Base-by-base conservation (phyloP, 139 green algal genomes). In the Pleodorina starrii region DNA sequence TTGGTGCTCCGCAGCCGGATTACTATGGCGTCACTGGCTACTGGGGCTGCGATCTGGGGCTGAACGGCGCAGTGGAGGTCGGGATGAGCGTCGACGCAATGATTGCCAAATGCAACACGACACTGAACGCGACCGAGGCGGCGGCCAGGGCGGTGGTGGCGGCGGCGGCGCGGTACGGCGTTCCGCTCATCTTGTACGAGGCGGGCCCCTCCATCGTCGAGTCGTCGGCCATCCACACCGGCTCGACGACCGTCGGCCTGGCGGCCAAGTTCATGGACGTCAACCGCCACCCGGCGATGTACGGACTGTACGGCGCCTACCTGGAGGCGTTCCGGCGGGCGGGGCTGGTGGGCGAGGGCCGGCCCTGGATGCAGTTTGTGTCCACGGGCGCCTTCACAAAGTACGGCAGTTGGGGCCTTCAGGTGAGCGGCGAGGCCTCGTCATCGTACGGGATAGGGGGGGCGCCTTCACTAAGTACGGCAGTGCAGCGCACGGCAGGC, bases 151-250 rank as follows among this genome's bases (percentile, higher is more conserved):
- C 43, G 6, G 29, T 91, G 23, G 80, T 51, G 19, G 43, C 68
- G 0, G 17, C 27, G 1, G 84, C 84, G 23, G 51, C 66, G 3
- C 19, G 63, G 36, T 89, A 77, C 44, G 69, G 69, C 44, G 36
- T 91, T 35, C 90, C 86, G 16, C 71, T 93, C 21, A 84, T 84
- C 2, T 80, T 73, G 9, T 93, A 93, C 60, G 90, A 93, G 46
- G 86, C 72, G 10, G 90, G 90, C 0, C 90, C 84, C 0, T 81
- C 50, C 9, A 80, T 92, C 7, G 54, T 90, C 40, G 89, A 92
- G 76, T 50, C 50, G 0, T 82, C 76, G 38, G 90, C 81, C 51
- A 89, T 92, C 10, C 40, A 40, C 11, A 43, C 16, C 14, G 77
- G 85, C 35, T 6, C 42, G 0, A 27, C 29, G 4, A 86, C 90